Evolutionary conservation across 768 basidiomycete species (phyloP).

Genomic region (Macrolepiota albuminosa): DNA sequence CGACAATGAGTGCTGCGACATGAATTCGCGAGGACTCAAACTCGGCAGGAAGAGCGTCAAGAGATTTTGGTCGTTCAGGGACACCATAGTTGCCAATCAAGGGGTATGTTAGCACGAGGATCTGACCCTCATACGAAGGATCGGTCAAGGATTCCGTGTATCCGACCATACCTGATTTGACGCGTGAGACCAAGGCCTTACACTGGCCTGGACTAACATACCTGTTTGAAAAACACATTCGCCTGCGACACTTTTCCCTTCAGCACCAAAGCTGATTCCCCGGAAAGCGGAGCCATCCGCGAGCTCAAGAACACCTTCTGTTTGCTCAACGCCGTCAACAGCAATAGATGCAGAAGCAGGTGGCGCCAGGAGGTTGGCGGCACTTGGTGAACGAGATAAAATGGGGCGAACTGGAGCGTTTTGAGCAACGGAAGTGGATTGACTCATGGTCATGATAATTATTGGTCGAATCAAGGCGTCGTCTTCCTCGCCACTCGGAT

Average conservation of each 20-base stretch:
- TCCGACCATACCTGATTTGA: conserved; percentile 87
- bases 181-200: conserved; percentile 7
- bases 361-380: conserved; percentile 27
- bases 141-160: conserved; percentile 98
- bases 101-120: conserved; percentile 95
- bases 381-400: conserved; percentile 42
- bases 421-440: conserved; percentile 19
- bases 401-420: conserved; percentile 31
- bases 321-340: conserved; percentile 23
- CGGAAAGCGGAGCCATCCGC: conserved; percentile 83
- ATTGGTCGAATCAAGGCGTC: conserved; percentile 14
- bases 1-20: conserved; percentile 85
- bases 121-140: conserved; percentile 97
- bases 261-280: conserved; percentile 92
- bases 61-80: conserved; percentile 54
- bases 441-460: conserved; percentile 16
- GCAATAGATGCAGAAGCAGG: conserved; percentile 27
- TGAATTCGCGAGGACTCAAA: conserved; percentile 98
- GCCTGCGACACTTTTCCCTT: conserved; percentile 86
- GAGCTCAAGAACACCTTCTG: conserved; percentile 81
- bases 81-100: conserved; percentile 98
- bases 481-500: conserved; percentile 48
- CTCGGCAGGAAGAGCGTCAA: conserved; percentile 59
- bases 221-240: conserved; percentile 99
- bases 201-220: conserved; percentile 32